These are phyloP conservation scores for Bruguiera parviflora DNA, from an alignment of 345 rosid genomes.

Conservation along the genomic window DNA sequence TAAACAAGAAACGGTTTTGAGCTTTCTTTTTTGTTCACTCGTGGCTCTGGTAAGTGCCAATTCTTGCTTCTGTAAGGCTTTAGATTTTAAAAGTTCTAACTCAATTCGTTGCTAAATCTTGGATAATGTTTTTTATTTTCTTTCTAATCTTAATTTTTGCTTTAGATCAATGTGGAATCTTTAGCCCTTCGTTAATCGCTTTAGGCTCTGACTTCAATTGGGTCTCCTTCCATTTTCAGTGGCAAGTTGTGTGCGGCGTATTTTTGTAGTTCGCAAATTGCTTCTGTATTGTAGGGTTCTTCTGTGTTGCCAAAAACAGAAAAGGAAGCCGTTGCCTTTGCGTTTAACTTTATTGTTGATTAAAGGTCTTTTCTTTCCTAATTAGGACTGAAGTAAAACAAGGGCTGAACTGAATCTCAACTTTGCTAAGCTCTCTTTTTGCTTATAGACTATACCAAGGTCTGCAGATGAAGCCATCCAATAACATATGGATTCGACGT, in stretches of 20 bases:
- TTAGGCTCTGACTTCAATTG: constrained; percentile 1
- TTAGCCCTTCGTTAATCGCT: not conserved
- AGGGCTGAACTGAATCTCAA: not conserved
- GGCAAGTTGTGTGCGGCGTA: not conserved
- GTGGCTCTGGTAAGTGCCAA: no score
- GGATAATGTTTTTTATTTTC: no score
- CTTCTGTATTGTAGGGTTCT: not conserved
- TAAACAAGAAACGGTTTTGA: no score
- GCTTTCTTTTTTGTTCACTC: no score
- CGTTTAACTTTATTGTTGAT: no score
- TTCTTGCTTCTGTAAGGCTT: no score
- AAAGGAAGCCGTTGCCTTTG: not conserved
- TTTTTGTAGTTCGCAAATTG: no score
- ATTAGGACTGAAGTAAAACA: not conserved
- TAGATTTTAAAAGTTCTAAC: no score
- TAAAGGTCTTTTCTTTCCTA: not conserved
- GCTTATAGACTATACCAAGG: constrained; percentile 17
- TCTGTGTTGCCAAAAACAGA: not conserved
- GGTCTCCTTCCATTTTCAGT: constrained; percentile 4
- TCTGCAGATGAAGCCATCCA: constrained; percentile 47
- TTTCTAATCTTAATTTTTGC: no score
- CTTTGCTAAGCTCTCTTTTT: not conserved
- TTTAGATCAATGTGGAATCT: no score
- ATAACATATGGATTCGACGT: constrained; percentile 77
- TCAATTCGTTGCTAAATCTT: no score